A percentile compares a stretch with the other conserved stretches of the same genome.
These are phyloP conservation scores for Eucommia ulmoides DNA, from an alignment of 257 asterid genomes.

Conservation along the genomic window DNA sequence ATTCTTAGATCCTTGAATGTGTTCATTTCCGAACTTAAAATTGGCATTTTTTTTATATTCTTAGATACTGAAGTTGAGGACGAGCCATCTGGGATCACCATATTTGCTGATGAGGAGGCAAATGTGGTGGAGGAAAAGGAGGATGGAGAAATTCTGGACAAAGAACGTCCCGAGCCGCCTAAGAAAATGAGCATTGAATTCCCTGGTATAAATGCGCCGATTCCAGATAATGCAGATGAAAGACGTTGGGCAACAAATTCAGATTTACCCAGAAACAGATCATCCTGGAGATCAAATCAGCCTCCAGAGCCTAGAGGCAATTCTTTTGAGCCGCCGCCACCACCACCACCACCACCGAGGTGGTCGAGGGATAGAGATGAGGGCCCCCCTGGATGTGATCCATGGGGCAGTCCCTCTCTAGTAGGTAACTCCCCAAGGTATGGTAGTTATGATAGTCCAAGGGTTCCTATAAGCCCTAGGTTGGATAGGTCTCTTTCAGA, in stretches of 20 bases:
- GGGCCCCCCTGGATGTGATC: constrained; percentile 76
- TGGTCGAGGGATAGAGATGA: constrained; percentile 39
- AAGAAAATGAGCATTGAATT: constrained; percentile 57
- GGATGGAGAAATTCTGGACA: constrained; percentile 66
- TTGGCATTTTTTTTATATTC: constrained; percentile 5
- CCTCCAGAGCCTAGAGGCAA: constrained; percentile 33
- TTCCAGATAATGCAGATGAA: constrained; percentile 70
- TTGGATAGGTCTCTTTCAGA: constrained; percentile 49
- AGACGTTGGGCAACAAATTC: constrained; percentile 53
- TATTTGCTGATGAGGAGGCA: constrained; percentile 64
- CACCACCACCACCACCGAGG: constrained; percentile 20
- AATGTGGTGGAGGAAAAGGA: constrained; percentile 30
- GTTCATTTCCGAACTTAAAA: too few relatives aligned
- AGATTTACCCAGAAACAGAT: constrained; percentile 19
- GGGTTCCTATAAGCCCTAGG: constrained; percentile 44
- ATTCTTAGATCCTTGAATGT: too few relatives aligned
- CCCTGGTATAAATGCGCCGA: constrained; percentile 92
- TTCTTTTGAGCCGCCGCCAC: constrained; percentile 18
- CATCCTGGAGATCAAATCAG: constrained; percentile 30
- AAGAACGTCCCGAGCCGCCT: constrained; percentile 21
- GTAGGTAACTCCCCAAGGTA: constrained; percentile 33
- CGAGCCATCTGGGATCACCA: constrained; percentile 88
- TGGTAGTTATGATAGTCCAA: constrained; percentile 33
- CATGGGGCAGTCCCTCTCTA: constrained; percentile 44
- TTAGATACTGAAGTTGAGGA: constrained; percentile 48